Percentiles rank a stretch among this genome's conserved stretches.
Conservation (phyloP, 441 rosid genomes). For the Cnidoscolus chayamansa region DNA sequence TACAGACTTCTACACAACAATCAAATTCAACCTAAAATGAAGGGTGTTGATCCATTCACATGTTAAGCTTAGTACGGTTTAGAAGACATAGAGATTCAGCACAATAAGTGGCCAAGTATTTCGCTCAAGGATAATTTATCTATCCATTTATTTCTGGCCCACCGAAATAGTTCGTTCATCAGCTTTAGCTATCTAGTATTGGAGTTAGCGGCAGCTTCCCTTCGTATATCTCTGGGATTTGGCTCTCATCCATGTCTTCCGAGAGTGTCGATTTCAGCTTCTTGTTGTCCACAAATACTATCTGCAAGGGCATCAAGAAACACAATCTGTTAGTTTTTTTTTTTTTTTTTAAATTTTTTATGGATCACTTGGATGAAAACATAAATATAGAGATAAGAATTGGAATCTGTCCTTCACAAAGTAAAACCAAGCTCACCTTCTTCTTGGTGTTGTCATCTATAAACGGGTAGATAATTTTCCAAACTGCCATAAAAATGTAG, state of each 20-base stretch:
- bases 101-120: background rate
- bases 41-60: too few relatives aligned
- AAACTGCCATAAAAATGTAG: conserved; percentile 45
- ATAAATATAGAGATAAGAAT: background rate
- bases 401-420: background rate
- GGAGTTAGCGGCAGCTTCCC: conserved; percentile 52
- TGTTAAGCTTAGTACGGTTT: background rate
- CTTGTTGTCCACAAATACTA: conserved; percentile 49
- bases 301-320: conserved; percentile 29
- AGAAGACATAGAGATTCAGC: background rate
- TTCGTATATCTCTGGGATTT: conserved; percentile 53
- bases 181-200: conserved; percentile 25
- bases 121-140: too few relatives aligned
- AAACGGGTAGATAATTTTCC: conserved; percentile 53
- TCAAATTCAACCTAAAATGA: too few relatives aligned
- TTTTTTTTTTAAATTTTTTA: background rate
- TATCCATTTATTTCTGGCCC: background rate
- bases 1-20: too few relatives aligned
- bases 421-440: conserved; percentile 28
- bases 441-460: conserved; percentile 51
- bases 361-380: background rate
- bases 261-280: conserved; percentile 43
- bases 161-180: background rate
- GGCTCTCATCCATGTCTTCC: conserved; percentile 58
- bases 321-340: background rate